Base-by-base conservation (phyloP, 768 basidiomycete genomes). In the Pulveroboletus sp. region DNA sequence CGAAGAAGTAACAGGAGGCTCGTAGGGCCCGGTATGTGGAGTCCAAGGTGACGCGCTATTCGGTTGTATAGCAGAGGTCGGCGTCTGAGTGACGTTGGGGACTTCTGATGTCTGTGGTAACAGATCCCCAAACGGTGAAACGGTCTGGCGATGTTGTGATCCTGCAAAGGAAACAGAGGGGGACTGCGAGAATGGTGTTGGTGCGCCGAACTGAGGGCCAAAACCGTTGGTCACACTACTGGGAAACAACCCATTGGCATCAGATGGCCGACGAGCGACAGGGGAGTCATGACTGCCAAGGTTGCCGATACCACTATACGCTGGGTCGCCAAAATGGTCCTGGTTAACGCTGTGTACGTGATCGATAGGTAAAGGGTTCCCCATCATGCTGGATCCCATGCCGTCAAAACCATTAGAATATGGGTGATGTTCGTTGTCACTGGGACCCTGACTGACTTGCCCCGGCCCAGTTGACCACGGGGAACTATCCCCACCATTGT, bases 381-480 rank as follows among this genome's bases (percentile, higher is more conserved):
- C 55, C 16, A 55, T 56, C 42, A 51, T 27, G 23, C 61, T 45
- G 32, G 67, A 44, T 17, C 47, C 57, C 12, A 52, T 32, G 34
- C 54, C 53, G 29, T 57, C 59, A 17, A 67, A 64, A 22, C 62
- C 66, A 38, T 58, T 50, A 10, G 66, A 35, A 46, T 66, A 62
- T 46, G 58, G 53, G 40, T 50, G 55, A 2, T 49, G 59, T 31
- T 69, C 63, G 43, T 42, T 44, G 38, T 56, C 54, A 27, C 44
- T 53, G 20, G 63, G 58, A 37, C 50, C 49, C 19, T 62, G 68
- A 14, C 30, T 48, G 23, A 52, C 45, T 36, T 57, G 60, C 20
- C 58, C 57, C 37, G 64, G 51, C 13, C 68, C 61, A 38, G 63
- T 50, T 49, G 63, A 70, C 75, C 74, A 75, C 23, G 63, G 65